Conservation (phyloP, 192 early-diverging fungal species). For the Mycoemilia scoparia region DNA sequence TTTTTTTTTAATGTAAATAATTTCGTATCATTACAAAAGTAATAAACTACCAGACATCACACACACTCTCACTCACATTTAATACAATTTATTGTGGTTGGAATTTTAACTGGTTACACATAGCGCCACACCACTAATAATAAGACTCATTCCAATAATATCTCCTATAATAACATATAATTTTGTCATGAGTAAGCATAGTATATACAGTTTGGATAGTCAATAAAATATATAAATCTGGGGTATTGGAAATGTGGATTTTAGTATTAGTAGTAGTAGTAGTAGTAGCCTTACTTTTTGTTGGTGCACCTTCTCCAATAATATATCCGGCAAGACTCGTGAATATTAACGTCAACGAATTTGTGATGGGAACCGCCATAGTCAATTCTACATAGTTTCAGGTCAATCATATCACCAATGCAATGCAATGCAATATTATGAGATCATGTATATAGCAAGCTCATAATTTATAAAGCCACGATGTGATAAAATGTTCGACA, state of each 20-base stretch:
- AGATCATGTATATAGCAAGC: too few relatives aligned
- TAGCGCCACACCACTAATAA: slow-evolving; percentile 47
- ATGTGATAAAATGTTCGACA: too few relatives aligned
- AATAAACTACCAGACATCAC: too few relatives aligned
- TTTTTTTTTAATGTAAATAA: too few relatives aligned
- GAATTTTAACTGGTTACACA: slow-evolving; percentile 31
- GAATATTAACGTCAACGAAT: slow-evolving; percentile 75
- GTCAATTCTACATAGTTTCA: slow-evolving; percentile 55
- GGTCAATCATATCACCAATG: too few relatives aligned
- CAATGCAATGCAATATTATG: not conserved
- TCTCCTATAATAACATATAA: slow-evolving; percentile 22
- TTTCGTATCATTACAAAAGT: too few relatives aligned
- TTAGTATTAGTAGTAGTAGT: too few relatives aligned
- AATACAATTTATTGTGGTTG: not conserved
- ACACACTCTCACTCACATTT: too few relatives aligned
- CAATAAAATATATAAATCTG: too few relatives aligned
- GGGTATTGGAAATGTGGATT: too few relatives aligned
- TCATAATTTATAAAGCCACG: too few relatives aligned
- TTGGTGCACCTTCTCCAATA: slow-evolving; percentile 59
- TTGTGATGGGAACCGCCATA: slow-evolving; percentile 80
- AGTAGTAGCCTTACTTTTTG: too few relatives aligned
- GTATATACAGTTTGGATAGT: not conserved
- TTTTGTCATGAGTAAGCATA: not conserved
- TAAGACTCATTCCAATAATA: slow-evolving; percentile 44
- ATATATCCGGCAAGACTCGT: slow-evolving; percentile 60